Base-by-base conservation (phyloP, 2,329 filamentous ascomycete species). In the Neofusicoccum laricinum region DNA sequence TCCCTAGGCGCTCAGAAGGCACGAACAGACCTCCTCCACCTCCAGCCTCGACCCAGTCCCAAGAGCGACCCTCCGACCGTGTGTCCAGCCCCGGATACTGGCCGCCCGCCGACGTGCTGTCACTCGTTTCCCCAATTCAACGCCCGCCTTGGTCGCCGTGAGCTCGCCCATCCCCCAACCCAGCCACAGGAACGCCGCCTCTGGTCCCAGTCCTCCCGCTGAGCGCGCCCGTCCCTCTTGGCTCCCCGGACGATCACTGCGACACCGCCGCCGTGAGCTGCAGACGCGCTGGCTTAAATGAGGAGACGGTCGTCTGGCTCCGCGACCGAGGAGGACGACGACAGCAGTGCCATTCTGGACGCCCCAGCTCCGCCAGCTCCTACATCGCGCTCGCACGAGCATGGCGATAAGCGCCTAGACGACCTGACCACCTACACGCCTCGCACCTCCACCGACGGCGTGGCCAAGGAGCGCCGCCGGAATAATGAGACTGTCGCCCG, bases 221-320 rank as follows among this genome's bases (percentile, higher is more conserved):
- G 46, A 48, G 58, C 45, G 49, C 61, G 61, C 61, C 41, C 49
- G 61, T 63, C 50, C 61, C 40, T 64, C 51, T 62, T 58, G 51
- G 43, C 62, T 59, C 43, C 40, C 61, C 51, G 62, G 62, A 38
- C 51, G 41, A 64, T 64, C 62, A 36, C 48, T 43, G 34, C 51
- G 40, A 55, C 49, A 48, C 51, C 51, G 40, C 50, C 43, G 19
- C 49, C 38, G 48, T 15, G 21, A 49, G 36, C 38, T 12, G 11
- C 19, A 43, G 38, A 46, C 49, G 32, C 32, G 30, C 40, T 48
- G 21, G 53, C 53, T 65, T 61, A 61, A 71, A 79, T 79, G 78
- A 72, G 76, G 72, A 76, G 74, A 75, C 75, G 76, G 61, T 72
- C 75, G 50, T 78, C 77, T 45, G 72, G 71, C 62, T 76, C 75